These are phyloP conservation scores for Garcia nutans DNA, from an alignment of 345 rosid genomes.

Conservation along the genomic window DNA sequence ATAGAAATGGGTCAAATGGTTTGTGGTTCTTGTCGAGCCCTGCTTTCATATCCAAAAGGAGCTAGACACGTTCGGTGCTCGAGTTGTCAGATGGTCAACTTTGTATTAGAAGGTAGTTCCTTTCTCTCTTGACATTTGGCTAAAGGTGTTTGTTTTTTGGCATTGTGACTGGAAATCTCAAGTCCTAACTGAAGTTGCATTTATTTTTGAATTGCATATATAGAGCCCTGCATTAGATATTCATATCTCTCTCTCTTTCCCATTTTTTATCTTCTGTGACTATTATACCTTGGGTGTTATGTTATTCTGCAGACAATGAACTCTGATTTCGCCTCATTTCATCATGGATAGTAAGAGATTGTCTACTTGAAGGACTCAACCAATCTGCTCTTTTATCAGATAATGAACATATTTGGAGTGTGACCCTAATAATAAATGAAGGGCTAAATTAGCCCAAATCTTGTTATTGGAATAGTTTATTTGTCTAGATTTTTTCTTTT, in stretches of 20 bases:
- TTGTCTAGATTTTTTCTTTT: no score
- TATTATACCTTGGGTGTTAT: no score
- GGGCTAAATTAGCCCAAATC: not conserved
- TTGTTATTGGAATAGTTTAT: no score
- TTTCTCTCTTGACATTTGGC: constrained; percentile 5
- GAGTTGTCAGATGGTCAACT: constrained; percentile 61
- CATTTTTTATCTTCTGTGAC: not conserved
- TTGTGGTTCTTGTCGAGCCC: constrained; percentile 82
- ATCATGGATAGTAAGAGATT: not conserved
- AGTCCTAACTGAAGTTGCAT: not conserved
- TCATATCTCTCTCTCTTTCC: not conserved
- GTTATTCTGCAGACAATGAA: no score
- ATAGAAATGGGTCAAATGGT: constrained; percentile 83
- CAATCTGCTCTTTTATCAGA: not conserved
- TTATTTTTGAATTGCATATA: not conserved
- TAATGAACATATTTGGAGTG: not conserved
- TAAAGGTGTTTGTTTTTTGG: not conserved
- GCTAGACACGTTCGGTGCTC: constrained; percentile 62
- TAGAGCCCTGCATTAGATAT: not conserved
- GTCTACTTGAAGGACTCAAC: not conserved
- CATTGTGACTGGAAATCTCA: not conserved
- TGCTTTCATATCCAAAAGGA: constrained; percentile 76
- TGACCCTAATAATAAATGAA: not conserved
- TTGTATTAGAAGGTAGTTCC: constrained; percentile 76
- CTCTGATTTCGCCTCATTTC: not conserved